Evolutionary conservation across 345 rosid species (phyloP), one percentile per base, ranked within the genome.

Genomic region (Aquilaria sinensis): DNA sequence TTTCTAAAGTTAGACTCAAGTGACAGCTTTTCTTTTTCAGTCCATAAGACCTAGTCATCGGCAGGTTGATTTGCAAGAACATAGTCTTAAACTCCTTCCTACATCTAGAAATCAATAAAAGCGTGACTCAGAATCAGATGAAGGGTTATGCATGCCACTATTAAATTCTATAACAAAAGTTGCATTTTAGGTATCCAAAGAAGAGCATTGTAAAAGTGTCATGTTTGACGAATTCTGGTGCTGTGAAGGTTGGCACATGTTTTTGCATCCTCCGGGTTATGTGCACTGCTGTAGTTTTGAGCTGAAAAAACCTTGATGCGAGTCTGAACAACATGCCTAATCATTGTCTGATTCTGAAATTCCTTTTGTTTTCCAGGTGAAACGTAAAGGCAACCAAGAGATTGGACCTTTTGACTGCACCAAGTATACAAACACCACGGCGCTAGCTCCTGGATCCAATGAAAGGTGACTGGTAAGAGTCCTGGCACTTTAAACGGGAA

Each of bases 381-480:
- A 61, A 70, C 72, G 75, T 69, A 93, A 83, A 69, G 80, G 75
- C 64, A 84, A 76, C 68, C 96, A 83, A 73, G 87, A 37, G 62
- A 77, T 93, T 12, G 98, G 97, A 16, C 99, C 97, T 63, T 94
- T 70, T 72, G 97, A 94, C 76, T 94, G 97, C 73, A 93, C 99
- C 70, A 94, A 94, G 75, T 83, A 65, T 70, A 77, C 79, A 45
- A 92, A 85, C 67, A 47, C 61, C 60, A 70, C 58, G 48, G 57
- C 54, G 55, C 77, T 64, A 41, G 76, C 82, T 63, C 41, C 57
- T 15, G 63, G 47, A 73, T 66, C 73, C 55, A 66, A 70, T 31
- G 73, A 69, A 75, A 31, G 31, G 43, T 47, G 52, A 43, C 46
- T 56, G 41, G 43, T 37, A 6, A 5, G 43, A 37, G 43, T 3